Evolutionary conservation across 495 filamentous ascomycete species (phyloP).

Genomic region (Penicillium cosmopolitanum): DNA sequence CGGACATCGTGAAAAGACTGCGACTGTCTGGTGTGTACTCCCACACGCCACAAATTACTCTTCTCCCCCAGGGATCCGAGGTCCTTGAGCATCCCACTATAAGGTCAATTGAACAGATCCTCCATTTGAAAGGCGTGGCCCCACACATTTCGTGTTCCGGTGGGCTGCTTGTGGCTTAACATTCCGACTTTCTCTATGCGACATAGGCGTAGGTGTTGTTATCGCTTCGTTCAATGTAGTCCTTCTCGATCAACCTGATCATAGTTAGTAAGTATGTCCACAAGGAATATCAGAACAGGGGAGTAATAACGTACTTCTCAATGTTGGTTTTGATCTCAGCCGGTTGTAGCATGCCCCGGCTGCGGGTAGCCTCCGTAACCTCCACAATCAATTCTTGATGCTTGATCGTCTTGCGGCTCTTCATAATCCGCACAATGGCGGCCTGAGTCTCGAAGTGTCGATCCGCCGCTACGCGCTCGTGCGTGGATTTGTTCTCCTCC

Average conservation of each 20-base stretch:
- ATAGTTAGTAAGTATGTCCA: slow-evolving; percentile 5
- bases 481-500: slow-evolving; percentile 89
- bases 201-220: slow-evolving; percentile 80
- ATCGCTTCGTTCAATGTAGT: slow-evolving; percentile 87
- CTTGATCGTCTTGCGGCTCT: slow-evolving; percentile 83
- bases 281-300: neutral
- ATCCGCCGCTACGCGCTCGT: slow-evolving; percentile 85
- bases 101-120: no score
- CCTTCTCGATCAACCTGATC: slow-evolving; percentile 86
- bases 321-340: slow-evolving; percentile 94
- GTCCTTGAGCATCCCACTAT: no score
- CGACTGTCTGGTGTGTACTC: neutral
- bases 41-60: no score
- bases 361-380: slow-evolving; percentile 86
- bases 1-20: neutral
- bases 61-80: no score
- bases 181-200: slow-evolving; percentile 56
- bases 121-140: no score
- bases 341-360: slow-evolving; percentile 79
- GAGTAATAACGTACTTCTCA: slow-evolving; percentile 70
- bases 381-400: slow-evolving; percentile 82
- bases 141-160: neutral
- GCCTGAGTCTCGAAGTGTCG: slow-evolving; percentile 95
- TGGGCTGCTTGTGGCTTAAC: neutral
- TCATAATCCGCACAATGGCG: slow-evolving; percentile 97